Evolutionary conservation across 2,329 filamentous ascomycete genomes (phyloP), one percentile per base, ranked within the genome.

Genomic region (Fusarium redolens): DNA sequence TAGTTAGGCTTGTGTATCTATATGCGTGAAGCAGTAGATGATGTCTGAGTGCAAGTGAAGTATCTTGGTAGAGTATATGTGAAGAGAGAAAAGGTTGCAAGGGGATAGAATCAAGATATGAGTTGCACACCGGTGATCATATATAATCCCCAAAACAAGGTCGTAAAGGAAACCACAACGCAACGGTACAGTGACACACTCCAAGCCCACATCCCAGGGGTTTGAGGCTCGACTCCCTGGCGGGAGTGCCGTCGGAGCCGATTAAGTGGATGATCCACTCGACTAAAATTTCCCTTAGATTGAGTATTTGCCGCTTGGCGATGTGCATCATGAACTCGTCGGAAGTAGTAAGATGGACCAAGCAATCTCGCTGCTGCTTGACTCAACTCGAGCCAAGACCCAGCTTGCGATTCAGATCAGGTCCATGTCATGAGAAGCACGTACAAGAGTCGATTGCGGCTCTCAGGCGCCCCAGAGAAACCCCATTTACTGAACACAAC

Each of bases 271-370:
- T 65, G 75, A 69, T 74, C 78, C 78, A 76, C 77, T 75, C 68
- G 69, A 77, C 77, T 78, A 74, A 72, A 77, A 74, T 78, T 78
- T 74, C 73, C 75, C 65, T 75, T 61, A 73, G 75, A 76, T 77
- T 76, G 75, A 76, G 71, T 76, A 67, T 77, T 77, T 77, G 77
- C 79, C 78, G 76, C 79, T 80, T 79, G 79, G 78, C 78, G 71
- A 79, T 76, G 65, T 77, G 72, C 73, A 79, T 76, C 68, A 76
- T 75, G 71, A 72, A 71, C 69, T 72, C 58, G 66, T 57, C 67
- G 68, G 68, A 71, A 64, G 71, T 62, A 71, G 54, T 50, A 61
- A 41, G 51, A 61, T 51, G 58, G 25, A 17, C 57, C 51, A 64
- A 38, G 52, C 57, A 60, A 64, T 71, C 45, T 48, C 37, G 18